Evolutionary conservation across 2,329 filamentous ascomycete genomes (phyloP), one percentile per base, ranked within the genome.

Genomic region (Penicillium concentricum): DNA sequence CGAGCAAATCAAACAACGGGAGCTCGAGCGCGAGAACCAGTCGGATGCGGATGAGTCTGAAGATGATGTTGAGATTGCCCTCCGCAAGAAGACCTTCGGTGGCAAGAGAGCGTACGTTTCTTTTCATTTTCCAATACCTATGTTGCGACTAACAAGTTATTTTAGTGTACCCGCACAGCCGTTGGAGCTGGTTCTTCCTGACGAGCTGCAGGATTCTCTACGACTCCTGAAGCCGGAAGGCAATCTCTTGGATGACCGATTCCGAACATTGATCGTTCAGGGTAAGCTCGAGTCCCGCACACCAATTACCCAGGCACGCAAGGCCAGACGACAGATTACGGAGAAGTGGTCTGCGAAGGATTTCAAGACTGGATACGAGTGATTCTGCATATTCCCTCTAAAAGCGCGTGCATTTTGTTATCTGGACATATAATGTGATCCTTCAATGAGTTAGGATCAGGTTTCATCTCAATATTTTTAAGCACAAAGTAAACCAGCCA

Each of bases 331-430:
- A 65, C 91, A 90, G 74, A 76, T 87, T 50, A 96, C 91, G 7
- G 94, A 97, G 84, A 99, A 97, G 78, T 99, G 94, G 94, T 86
- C 88, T 43, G 90, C 96, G 80, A 99, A 99, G 82, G 94, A 99
- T 73, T 99, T 96, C 76, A 82, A 81, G 66, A 76, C 72, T 56
- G 73, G 72, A 12, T 45, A 67, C 46, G 58, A 65, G 20, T 67
- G 54, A 59, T 65, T 60, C 58, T 62, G 54, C 47, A 56, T 58
- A 56, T 61, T 62, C 58, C 60, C 58, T 64, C 54, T 52, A 59
- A 58, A 64, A 66, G 59, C 38, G 63, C 57, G 54, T 65, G 62
- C 59, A 63, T 56, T 61, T 55, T 55, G 22, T 55, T 42, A 38
- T 52, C 30, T 57, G 58, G 60, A 63, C 55, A 64, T 63, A 63